Evolutionary conservation across 306 rosid species (phyloP), one percentile per base, ranked within the genome.

Genomic region (Amphicarpaea edgeworthii): DNA sequence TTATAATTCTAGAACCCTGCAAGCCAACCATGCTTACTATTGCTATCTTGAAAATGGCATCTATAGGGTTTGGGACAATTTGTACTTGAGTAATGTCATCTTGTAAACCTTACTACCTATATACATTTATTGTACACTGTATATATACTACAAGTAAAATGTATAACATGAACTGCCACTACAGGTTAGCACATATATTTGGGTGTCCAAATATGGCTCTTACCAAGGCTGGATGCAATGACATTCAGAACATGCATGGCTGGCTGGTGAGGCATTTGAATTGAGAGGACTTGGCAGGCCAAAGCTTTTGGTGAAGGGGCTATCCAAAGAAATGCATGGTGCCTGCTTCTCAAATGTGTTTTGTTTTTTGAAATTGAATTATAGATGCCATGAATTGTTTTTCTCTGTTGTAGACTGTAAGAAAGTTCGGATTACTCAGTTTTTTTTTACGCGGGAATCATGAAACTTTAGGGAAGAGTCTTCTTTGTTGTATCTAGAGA

Each of bases 91-190:
- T 68, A 74, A 69, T 85, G 77, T 79, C 77, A 83, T 82, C 80
- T 75, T 91, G 91, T 88, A 85, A 34, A 77, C 85, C 81, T 63
- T 83, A 73, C 77, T 82, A 78, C 82, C 82, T 66, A 80, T 66
- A 80, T 79, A 71, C 42, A 53, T 76, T 53, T 83, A 81, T 67
- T 76, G 67, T 67, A 72, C 79, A 69, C 54, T 89, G 97, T 89
- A 88, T 78, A 88, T 80, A 89, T 90, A 90, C 93, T 90, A 90
- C 93, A 79, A 73, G 75, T 86, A 57, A 73, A 90, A 76, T 88
- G 97, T 89, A 90, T 83, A 84, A 84, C 81, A 81, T 89, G 83
- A 84, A 89, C 83, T 82, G 82, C 82, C 83, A 79, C 86, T 68
- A 79, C 73, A 70, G 86, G 89, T 85, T 85, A 90, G 86, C 88